Base-by-base conservation (phyloP, 176 grass and related monocot genomes). In the Hsuehochloa calcarea region DNA sequence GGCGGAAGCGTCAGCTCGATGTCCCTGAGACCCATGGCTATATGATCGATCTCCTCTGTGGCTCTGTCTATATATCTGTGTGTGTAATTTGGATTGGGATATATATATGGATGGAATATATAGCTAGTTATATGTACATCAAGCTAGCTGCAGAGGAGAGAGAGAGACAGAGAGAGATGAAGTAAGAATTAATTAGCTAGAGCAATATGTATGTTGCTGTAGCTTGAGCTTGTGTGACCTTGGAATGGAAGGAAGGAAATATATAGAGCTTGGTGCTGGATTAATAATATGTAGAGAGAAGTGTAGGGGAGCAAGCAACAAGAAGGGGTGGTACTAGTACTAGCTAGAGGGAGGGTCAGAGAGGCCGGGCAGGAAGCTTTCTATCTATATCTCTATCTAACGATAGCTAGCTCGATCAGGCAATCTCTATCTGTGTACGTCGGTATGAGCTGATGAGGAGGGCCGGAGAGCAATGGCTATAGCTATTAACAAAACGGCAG, bases 1-100 rank as follows among this genome's bases (percentile, higher is more conserved):
- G 92, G 92, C 23, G 92, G 92, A 5, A 94, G 92, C 69, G 80
- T 89, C 89, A 68, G 77, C 84, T 92, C 92, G 67, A 94, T 92
- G 79, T 94, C 86, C 70, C 87, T 82, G 44, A 94, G 80, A 10
- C 92, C 92, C 92, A 94, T 93, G 27, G 22, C 31, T 46, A 35
- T 40, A 5, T 3, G 23, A 6, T 23, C 38, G 1, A 9, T 23
- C 17, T 10, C 78, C n/a, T 75, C 8, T 23, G 35, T 51, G 3
- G 8, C 31, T n/a, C 67, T 61, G 22, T 65, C 19, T 65, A 45
- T 15, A 8, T 59, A 31, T 67, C 0, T 74, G 11, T 64, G 20
- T 29, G 1, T 50, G 66, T 64, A 43, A 40, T 65, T 12, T 82
- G 3, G 56, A 15, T 71, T n/a, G 26, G 44, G 22, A 62, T 10